These are phyloP conservation scores for Dissoconium aciculare DNA, from an alignment of 2,329 filamentous ascomycete genomes.

Conservation along the genomic window DNA sequence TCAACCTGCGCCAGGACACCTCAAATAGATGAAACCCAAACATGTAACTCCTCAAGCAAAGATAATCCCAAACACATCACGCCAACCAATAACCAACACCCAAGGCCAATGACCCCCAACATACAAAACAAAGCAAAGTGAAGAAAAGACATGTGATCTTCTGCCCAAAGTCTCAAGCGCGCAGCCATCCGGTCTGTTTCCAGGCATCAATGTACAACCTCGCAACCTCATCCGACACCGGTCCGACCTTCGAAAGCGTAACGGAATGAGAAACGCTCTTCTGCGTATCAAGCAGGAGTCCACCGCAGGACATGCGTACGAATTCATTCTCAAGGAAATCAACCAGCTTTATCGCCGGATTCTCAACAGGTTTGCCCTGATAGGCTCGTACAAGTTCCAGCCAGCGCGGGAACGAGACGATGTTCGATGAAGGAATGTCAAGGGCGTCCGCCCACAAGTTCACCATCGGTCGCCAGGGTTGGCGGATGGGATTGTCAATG, in stretches of 20 bases:
- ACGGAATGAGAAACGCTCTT: conserved; percentile 25
- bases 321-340: conserved; percentile 26
- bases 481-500: conserved; percentile 32
- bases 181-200: conserved; percentile 23
- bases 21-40: no score
- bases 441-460: conserved; percentile 24
- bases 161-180: no score
- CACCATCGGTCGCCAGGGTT: conserved; percentile 28
- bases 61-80: no score
- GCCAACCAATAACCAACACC: no score
- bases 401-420: conserved; percentile 31
- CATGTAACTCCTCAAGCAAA: no score
- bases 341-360: conserved; percentile 21
- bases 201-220: conserved; percentile 24
- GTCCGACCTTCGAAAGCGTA: conserved; percentile 21
- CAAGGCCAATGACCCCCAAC: no score
- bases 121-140: no score
- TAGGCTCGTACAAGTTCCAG: conserved; percentile 22
- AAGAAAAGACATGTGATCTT: no score
- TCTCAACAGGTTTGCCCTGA: conserved; percentile 9
- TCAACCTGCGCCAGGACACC: no score
- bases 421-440: conserved; percentile 16
- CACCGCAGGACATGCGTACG: conserved; percentile 33
- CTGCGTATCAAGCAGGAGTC: conserved; percentile 27
- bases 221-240: conserved; percentile 22